These are phyloP conservation scores for Aristolochia fimbriata DNA, from an alignment of 164 flowering plant genomes.

Conservation along the genomic window DNA sequence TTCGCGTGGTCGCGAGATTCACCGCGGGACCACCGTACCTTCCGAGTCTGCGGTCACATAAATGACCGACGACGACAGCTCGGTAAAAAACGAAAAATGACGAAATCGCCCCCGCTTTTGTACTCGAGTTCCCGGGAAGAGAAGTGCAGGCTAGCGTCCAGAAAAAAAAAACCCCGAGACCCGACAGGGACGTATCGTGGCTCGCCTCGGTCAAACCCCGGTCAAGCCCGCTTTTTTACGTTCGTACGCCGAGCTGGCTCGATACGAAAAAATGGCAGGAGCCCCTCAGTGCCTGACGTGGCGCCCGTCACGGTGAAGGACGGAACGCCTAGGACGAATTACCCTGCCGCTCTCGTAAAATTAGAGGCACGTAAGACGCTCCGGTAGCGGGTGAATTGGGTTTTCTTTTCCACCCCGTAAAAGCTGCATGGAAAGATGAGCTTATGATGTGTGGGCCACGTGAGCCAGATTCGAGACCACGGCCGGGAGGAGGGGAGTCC, in stretches of 20 bases:
- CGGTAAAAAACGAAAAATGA: background rate
- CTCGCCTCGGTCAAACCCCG: background rate
- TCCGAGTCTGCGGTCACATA: background rate
- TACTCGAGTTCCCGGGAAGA: background rate
- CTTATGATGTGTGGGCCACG: no score
- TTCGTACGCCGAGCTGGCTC: constrained; percentile 1
- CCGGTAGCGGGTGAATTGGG: no score
- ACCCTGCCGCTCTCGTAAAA: no score
- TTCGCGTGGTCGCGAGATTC: background rate
- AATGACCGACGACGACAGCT: background rate
- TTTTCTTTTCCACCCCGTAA: no score
- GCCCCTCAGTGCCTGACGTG: background rate
- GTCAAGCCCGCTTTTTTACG: background rate
- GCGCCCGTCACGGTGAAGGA: background rate
- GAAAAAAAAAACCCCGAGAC: background rate
- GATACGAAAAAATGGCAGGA: background rate
- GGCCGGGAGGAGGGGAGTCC: no score
- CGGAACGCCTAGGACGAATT: no score
- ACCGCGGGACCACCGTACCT: background rate
- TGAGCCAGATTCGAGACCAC: no score
- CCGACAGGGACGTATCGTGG: constrained; percentile 1
- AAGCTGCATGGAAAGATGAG: no score
- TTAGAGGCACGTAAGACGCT: no score
- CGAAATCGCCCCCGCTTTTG: background rate
- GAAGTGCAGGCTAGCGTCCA: background rate